Evolutionary conservation across 2,329 filamentous ascomycete species (phyloP), one percentile per base, ranked within the genome.

Genomic region (Fonsecaea pugnacius): DNA sequence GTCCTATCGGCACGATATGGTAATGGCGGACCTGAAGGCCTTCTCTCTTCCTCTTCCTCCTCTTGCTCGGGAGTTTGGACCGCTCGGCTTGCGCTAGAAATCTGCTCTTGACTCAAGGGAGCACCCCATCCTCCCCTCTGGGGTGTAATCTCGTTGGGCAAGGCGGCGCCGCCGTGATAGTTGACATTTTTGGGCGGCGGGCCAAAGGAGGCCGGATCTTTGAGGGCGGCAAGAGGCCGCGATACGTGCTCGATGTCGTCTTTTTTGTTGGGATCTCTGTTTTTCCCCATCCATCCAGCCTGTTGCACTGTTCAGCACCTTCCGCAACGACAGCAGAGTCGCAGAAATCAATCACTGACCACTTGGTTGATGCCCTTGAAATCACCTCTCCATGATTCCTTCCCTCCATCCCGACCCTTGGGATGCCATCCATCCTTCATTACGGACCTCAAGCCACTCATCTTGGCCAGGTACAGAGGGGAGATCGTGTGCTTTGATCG

Each of bases 201-300:
- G 1, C 86, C 91, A 74, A 96, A 96, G 16, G 87, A 85, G 1
- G 85, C 76, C 1, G 91, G 92, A 73, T 96, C 92, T 74, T 87
- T 88, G 33, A 96, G 83, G 3, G 86, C 82, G 8, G 87, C 82
- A 50, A 96, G 78, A 1, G 92, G 92, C 16, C 83, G 81, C 6
- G 85, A 83, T 58, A 83, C 78, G 68, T 87, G 86, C 27, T 83
- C 79, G 32, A 70, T 69, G 32, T 74, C 72, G 6, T 65, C 63
- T 27, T 61, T 53, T 38, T 67, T 75, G 69, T 48, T 75, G 72
- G 35, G 84, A 78, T 77, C 74, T 66, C 84, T 80, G 61, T 83
- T 79, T 74, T 85, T 82, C 54, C 86, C 84, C 73, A 87, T 80
- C 83, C 82, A 85, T 70, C 83, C 84, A 67, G 83, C 83, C 85